These are phyloP conservation scores for Saccharomycopsis malanga DNA, from an alignment of 805 yeast species.

Conservation along the genomic window DNA sequence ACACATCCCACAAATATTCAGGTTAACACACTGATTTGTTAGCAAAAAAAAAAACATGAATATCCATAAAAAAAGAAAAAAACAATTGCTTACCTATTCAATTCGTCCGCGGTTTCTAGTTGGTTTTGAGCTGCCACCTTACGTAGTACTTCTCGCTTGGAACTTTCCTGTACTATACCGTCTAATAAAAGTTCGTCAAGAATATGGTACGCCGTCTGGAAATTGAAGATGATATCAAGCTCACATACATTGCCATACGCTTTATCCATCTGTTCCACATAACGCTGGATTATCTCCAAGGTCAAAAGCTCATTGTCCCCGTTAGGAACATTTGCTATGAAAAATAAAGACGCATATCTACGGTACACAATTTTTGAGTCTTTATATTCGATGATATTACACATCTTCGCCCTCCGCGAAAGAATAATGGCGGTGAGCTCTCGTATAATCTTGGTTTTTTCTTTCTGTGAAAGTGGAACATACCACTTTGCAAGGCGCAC, in stretches of 20 bases:
- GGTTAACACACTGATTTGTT: too few relatives aligned
- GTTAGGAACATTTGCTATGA: slow-evolving; percentile 76
- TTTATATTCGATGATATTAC: slow-evolving; percentile 83
- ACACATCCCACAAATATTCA: too few relatives aligned
- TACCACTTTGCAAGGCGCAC: slow-evolving; percentile 94
- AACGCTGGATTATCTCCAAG: slow-evolving; percentile 82
- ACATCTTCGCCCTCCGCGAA: slow-evolving; percentile 86
- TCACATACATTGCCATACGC: slow-evolving; percentile 95
- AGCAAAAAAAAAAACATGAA: too few relatives aligned
- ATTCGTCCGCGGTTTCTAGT: slow-evolving; percentile 68
- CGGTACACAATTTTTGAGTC: slow-evolving; percentile 78
- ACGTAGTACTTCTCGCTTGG: slow-evolving; percentile 69
- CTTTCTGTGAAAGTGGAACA: slow-evolving; percentile 72
- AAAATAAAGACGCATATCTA: slow-evolving; percentile 88
- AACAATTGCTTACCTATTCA: slow-evolving; percentile 29
- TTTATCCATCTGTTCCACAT: slow-evolving; percentile 94
- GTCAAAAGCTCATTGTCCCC: slow-evolving; percentile 83
- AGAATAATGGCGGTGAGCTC: slow-evolving; percentile 84
- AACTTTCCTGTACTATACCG: slow-evolving; percentile 80
- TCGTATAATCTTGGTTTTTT: slow-evolving; percentile 72
- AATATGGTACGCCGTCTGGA: slow-evolving; percentile 87
- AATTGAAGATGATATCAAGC: slow-evolving; percentile 91
- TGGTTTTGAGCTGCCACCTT: slow-evolving; percentile 82
- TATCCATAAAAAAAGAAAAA: not conserved
- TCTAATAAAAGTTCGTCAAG: slow-evolving; percentile 85